Conservation (phyloP, 768 basidiomycete genomes). For the Leccinum subgranulosum region DNA sequence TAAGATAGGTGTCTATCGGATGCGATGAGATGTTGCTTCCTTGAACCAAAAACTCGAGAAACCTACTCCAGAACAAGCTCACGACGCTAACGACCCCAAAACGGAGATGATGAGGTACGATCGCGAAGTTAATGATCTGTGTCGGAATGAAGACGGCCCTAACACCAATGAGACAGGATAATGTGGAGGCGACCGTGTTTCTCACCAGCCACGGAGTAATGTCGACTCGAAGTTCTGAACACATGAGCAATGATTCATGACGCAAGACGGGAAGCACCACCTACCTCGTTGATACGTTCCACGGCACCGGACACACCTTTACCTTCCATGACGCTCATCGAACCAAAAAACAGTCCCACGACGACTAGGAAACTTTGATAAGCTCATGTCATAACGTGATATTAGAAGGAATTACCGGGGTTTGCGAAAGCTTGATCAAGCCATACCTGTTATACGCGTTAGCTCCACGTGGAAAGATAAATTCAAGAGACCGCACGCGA, state of each 20-base stretch:
- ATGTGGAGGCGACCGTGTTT: background rate
- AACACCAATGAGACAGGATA: background rate
- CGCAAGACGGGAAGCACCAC: background rate
- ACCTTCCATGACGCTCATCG: slow-evolving; percentile 80
- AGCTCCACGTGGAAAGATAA: background rate
- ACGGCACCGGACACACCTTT: slow-evolving; percentile 52
- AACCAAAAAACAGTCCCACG: slow-evolving; percentile 60
- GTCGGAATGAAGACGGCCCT: slow-evolving; percentile 76
- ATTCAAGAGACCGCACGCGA: slow-evolving; percentile 42
- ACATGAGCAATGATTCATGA: slow-evolving; percentile 3
- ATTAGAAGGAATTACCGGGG: slow-evolving; percentile 43
- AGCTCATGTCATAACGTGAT: slow-evolving; percentile 15
- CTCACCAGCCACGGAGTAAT: slow-evolving; percentile 71
- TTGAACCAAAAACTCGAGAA: background rate
- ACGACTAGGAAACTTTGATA: slow-evolving; percentile 29
- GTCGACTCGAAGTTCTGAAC: slow-evolving; percentile 68
- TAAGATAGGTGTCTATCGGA: slow-evolving; percentile 58
- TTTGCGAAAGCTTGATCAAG: slow-evolving; percentile 80
- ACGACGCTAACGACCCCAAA: slow-evolving; percentile 74
- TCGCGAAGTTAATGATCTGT: slow-evolving; percentile 73
- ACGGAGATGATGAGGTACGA: slow-evolving; percentile 75
- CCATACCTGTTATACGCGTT: slow-evolving; percentile 50
- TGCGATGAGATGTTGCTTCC: background rate
- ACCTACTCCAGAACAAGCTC: slow-evolving; percentile 80
- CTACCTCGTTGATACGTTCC: slow-evolving; percentile 41